A percentile compares a stretch with the other conserved stretches of the same genome.
Conservation (phyloP, 2,329 filamentous ascomycete species). For the Sphaerulina musiva region DNA sequence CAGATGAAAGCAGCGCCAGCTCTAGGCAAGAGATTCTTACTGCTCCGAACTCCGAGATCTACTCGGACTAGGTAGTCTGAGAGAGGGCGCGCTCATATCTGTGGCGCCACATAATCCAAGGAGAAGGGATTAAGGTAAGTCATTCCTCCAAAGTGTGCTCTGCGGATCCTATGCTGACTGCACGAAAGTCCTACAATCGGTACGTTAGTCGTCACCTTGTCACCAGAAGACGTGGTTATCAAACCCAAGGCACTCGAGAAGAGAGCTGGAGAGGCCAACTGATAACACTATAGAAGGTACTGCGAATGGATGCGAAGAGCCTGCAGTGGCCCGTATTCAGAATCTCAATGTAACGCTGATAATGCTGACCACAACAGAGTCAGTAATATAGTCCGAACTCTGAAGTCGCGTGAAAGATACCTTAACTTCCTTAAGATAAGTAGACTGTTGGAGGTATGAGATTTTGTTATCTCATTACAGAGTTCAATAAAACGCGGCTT, state of each 20-base stretch:
- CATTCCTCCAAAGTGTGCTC: background rate
- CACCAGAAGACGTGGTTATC: conserved; percentile 39
- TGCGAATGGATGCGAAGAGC: background rate
- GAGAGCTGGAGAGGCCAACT: conserved; percentile 16
- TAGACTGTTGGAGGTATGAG: too few species aligned
- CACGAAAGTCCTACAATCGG: conserved; percentile 33
- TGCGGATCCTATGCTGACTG: conserved; percentile 5
- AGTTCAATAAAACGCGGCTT: background rate
- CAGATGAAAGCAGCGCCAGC: conserved; percentile 25
- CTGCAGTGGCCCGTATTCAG: background rate
- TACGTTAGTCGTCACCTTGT: conserved; percentile 30
- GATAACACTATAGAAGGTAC: conserved; percentile 5
- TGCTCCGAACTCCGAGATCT: conserved; percentile 31
- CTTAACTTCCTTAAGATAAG: too few species aligned
- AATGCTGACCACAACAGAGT: too few species aligned
- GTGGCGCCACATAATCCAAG: conserved; percentile 40
- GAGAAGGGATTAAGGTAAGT: conserved; percentile 26
- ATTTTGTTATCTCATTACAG: background rate
- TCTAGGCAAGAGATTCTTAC: conserved; percentile 20
- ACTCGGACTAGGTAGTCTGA: conserved; percentile 27
- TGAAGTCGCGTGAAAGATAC: too few species aligned
- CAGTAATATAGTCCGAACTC: too few species aligned
- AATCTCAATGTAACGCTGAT: too few species aligned
- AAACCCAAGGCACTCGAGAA: conserved; percentile 29
- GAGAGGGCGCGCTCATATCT: conserved; percentile 29